Evolutionary conservation across 768 basidiomycete species (phyloP).

Genomic region (Pholiota microspora): DNA sequence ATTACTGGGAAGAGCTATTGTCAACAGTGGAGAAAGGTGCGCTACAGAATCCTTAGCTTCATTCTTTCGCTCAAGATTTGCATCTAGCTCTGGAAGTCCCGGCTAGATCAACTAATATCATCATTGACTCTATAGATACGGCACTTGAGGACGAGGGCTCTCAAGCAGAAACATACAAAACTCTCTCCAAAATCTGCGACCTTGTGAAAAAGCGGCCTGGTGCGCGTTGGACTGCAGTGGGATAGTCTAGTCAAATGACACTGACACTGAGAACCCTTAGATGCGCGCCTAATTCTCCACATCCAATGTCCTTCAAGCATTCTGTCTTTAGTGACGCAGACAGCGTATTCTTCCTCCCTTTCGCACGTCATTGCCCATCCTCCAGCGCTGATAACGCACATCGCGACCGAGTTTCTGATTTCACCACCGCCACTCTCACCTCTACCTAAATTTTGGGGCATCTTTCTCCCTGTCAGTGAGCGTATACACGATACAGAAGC

Average conservation of each 20-base stretch:
- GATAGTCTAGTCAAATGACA: too few species aligned
- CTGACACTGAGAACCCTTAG: background rate
- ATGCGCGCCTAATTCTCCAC: constrained; percentile 59
- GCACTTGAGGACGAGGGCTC: constrained; percentile 59
- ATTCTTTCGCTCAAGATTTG: background rate
- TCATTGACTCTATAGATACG: constrained; percentile 75
- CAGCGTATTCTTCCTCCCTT: constrained; percentile 63
- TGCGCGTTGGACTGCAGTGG: constrained; percentile 35
- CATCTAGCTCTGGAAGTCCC: constrained; percentile 30
- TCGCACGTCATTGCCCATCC: constrained; percentile 70
- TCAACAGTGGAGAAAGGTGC: constrained; percentile 39
- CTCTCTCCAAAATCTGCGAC: constrained; percentile 46
- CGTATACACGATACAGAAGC: constrained; percentile 55
- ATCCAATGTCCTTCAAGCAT: constrained; percentile 46
- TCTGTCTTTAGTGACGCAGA: constrained; percentile 53
- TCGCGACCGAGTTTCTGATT: constrained; percentile 69
- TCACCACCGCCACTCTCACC: constrained; percentile 64
- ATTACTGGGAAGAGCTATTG: constrained; percentile 35
- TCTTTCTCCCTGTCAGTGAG: constrained; percentile 71
- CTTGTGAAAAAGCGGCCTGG: constrained; percentile 48
- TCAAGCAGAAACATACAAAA: constrained; percentile 46
- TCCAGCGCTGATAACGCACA: constrained; percentile 60
- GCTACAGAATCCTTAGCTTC: constrained; percentile 2
- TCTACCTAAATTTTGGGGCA: constrained; percentile 75
- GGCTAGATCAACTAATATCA: constrained; percentile 51